phyloP scores from a whole-genome alignment of 192 early-diverging fungal species.

The Dissophora globulifera region DNA sequence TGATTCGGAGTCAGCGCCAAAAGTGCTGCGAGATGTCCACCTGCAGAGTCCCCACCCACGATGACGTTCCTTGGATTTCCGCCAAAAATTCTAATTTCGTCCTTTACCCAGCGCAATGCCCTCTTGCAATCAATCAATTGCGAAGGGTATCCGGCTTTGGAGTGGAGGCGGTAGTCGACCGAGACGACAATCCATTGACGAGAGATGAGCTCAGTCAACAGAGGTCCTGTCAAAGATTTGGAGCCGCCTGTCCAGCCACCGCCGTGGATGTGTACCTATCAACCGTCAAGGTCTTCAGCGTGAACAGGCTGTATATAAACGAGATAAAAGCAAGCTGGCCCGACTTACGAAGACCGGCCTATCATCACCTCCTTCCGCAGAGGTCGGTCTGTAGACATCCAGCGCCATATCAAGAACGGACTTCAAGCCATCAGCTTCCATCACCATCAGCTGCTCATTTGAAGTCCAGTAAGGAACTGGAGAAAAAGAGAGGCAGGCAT shows the following conservation, averaged over 20 bases:
- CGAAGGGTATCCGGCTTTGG: conserved; percentile 60
- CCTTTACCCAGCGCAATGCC: conserved; percentile 74
- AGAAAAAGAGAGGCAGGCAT: neutral
- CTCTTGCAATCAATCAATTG: conserved; percentile 76
- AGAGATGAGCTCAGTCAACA: conserved; percentile 35
- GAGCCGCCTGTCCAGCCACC: conserved; percentile 68
- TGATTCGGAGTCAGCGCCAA: conserved; percentile 64
- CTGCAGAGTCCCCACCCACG: conserved; percentile 59
- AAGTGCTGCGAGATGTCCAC: conserved; percentile 68
- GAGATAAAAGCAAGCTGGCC: neutral
- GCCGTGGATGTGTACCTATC: conserved; percentile 75
- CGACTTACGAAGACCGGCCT: conserved; percentile 51
- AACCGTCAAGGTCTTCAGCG: too few relatives aligned
- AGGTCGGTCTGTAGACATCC: conserved; percentile 45
- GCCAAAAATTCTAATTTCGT: conserved; percentile 66
- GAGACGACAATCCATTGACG: conserved; percentile 68
- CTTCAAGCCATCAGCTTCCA: conserved; percentile 38
- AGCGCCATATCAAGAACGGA: conserved; percentile 43
- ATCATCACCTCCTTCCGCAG: conserved; percentile 20
- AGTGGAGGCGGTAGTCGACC: conserved; percentile 65
- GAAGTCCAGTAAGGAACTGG: conserved; percentile 42
- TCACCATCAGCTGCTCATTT: conserved; percentile 14
- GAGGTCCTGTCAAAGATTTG: conserved; percentile 60
- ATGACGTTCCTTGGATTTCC: conserved; percentile 72
- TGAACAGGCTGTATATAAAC: neutral